Percentiles rank a stretch among this genome's conserved stretches.
These are phyloP conservation scores for Phytopythium vexans DNA, from an alignment of 352 stramenopile species.

Conservation along the genomic window DNA sequence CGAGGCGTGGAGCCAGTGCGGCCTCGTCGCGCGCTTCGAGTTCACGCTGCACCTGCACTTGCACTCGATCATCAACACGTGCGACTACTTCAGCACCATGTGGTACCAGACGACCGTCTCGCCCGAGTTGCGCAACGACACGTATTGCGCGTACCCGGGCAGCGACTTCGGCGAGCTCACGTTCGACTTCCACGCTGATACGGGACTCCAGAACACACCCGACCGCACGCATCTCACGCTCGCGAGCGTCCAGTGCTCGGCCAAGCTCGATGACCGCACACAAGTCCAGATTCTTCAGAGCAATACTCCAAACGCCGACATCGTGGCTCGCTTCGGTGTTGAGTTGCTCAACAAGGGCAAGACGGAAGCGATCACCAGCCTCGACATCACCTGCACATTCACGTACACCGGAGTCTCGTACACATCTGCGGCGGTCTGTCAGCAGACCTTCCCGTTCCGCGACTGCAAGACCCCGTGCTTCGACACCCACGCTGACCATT, in stretches of 20 bases:
- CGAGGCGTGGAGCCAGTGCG: conserved; percentile 63
- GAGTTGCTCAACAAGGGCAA: conserved; percentile 38
- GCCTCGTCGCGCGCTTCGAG: conserved; percentile 35
- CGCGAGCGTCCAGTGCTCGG: background rate
- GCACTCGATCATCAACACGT: conserved; percentile 38
- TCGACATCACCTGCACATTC: conserved; percentile 50
- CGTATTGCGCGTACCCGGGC: conserved; percentile 45
- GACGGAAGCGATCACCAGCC: conserved; percentile 34
- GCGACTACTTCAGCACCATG: conserved; percentile 57
- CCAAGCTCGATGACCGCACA: background rate
- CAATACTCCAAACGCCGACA: background rate
- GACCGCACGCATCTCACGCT: conserved; percentile 34
- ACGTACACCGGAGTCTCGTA: conserved; percentile 31
- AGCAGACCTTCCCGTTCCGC: conserved; percentile 36
- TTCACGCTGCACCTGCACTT: conserved; percentile 53
- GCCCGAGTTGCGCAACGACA: conserved; percentile 16
- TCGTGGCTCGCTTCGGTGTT: conserved; percentile 50
- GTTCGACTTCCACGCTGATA: conserved; percentile 54
- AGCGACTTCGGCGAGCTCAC: conserved; percentile 68
- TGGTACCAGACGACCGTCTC: conserved; percentile 54
- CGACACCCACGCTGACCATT: conserved; percentile 38
- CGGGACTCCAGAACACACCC: conserved; percentile 30
- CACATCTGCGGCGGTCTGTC: conserved; percentile 16
- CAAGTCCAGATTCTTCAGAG: background rate
- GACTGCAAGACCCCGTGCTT: conserved; percentile 58